These are phyloP conservation scores for Botryotinia convoluta DNA, from an alignment of 2,329 filamentous ascomycete genomes.

Conservation along the genomic window DNA sequence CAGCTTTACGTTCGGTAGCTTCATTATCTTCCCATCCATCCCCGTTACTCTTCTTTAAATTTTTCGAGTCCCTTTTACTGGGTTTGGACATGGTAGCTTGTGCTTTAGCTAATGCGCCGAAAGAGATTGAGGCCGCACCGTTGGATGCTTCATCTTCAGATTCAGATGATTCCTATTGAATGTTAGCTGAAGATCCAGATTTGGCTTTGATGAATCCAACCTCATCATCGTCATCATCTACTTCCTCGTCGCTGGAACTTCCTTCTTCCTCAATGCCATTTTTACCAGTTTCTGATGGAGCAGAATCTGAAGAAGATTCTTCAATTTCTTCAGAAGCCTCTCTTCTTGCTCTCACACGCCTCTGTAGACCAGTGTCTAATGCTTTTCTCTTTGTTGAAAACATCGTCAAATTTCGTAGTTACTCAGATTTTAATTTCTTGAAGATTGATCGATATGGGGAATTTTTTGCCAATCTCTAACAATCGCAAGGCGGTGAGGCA, in stretches of 20 bases:
- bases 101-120: conserved; percentile 85
- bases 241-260: conserved; percentile 38
- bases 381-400: conserved; percentile 36
- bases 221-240: conserved; percentile 33
- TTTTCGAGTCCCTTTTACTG: conserved; percentile 36
- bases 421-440: not conserved
- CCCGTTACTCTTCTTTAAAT: conserved; percentile 41
- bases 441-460: not conserved
- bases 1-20: conserved; percentile 43
- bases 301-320: conserved; percentile 36
- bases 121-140: conserved; percentile 64
- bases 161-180: conserved; percentile 27
- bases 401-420: conserved; percentile 26
- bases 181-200: not conserved
- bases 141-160: conserved; percentile 25
- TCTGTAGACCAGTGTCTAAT: conserved; percentile 30
- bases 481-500: not conserved
- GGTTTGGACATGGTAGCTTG: conserved; percentile 60
- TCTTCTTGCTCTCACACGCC: conserved; percentile 36
- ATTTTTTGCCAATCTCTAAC: not conserved
- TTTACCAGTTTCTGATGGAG: conserved; percentile 39
- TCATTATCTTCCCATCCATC: conserved; percentile 41
- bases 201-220: conserved; percentile 17
- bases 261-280: conserved; percentile 40
- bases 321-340: conserved; percentile 36